Evolutionary conservation across 2,329 filamentous ascomycete genomes (phyloP), one percentile per base, ranked within the genome.

Genomic region (Parafenestella ontariensis): DNA sequence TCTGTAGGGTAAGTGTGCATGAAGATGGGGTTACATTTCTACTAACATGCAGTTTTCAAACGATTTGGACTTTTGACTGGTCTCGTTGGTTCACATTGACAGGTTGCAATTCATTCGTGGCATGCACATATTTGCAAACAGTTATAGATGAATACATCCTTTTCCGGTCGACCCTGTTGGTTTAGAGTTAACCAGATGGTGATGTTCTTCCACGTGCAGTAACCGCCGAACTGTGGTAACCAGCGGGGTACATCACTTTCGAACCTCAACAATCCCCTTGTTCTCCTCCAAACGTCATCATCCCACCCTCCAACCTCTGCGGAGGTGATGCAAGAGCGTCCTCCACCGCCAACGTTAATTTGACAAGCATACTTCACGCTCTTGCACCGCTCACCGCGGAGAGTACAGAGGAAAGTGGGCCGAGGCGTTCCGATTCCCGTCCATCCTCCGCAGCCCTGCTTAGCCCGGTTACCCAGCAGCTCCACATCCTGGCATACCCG

Each of bases 21-120:
- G 85, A 82, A 87, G 83, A 82, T 78, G 77, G 78, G 83, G 82
- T 78, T 76, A 86, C 82, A 86, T 80, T 64, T 50, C n/a, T 56
- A 53, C 53, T 61, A 36, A 55, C 40, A 23, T 28, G 37, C 43
- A 48, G 49, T 50, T 58, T 34, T 52, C 26, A 41, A 40, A 4
- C 37, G 2, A 8, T 43, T 43, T 11, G 17, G 23, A 18, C 23
- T 9, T 7, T n/a, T 43, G 3, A 18, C 9, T 10, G 31, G 34
- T 34, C 17, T 18, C 31, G 36, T 28, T 31, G 52, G 42, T 23
- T 37, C 39, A 43, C 42, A 26, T n/a, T n/a, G 31, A 11, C 4
- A 10, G 6, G 17, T 10, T 31, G 8, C 28, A 31, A 31, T 31
- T 31, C 28, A 6, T n/a, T 34, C 33, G 34, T 42, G 46, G 42